These are phyloP conservation scores for Podila horticola DNA, from an alignment of 192 early-diverging fungal genomes.

Conservation along the genomic window DNA sequence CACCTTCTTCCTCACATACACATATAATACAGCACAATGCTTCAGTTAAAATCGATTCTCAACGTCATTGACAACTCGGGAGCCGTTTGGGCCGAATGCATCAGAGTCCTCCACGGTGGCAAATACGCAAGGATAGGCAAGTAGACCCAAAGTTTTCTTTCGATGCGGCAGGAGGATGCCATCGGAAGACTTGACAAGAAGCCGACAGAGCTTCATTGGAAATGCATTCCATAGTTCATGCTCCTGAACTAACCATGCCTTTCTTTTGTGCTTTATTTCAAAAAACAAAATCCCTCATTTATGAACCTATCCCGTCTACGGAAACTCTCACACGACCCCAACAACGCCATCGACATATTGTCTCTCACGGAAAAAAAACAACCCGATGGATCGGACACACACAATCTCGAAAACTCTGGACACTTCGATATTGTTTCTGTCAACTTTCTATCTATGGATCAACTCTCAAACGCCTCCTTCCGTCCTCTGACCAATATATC, in stretches of 20 bases:
- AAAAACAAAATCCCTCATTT: neutral
- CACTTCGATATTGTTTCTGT: too few relatives aligned
- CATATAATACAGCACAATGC: slow-evolving; percentile 53
- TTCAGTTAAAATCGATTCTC: slow-evolving; percentile 81
- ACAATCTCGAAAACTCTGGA: too few relatives aligned
- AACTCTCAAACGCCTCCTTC: neutral
- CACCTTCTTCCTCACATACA: too few relatives aligned
- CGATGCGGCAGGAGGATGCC: neutral
- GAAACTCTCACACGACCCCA: too few relatives aligned
- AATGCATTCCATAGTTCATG: too few relatives aligned
- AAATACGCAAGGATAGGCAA: slow-evolving; percentile 73
- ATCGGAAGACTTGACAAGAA: neutral
- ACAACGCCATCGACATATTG: too few relatives aligned
- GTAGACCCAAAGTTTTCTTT: neutral
- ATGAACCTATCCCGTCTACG: too few relatives aligned
- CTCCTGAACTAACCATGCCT: neutral
- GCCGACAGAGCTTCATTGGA: neutral
- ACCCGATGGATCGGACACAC: too few relatives aligned
- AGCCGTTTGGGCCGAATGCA: slow-evolving; percentile 93
- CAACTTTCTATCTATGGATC: neutral
- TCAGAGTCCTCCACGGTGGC: slow-evolving; percentile 88
- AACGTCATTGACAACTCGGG: slow-evolving; percentile 99
- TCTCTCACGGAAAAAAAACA: too few relatives aligned
- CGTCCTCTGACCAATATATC: neutral
- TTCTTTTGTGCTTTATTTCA: neutral